Base-by-base conservation (phyloP, 768 basidiomycete genomes). In the Suillus brevipes region DNA sequence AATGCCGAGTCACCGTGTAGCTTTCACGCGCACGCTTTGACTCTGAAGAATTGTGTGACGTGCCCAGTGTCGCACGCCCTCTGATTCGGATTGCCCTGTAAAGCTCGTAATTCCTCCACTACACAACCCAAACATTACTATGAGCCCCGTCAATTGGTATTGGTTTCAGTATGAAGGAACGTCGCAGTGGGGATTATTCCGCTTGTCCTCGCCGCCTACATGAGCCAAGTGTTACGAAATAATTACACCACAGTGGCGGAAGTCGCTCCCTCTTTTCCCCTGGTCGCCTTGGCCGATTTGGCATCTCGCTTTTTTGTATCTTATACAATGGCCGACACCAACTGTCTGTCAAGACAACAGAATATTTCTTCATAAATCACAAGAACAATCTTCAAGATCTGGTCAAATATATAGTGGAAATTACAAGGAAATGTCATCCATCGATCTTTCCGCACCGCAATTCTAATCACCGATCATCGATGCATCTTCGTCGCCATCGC, bases 201-300 rank as follows among this genome's bases (percentile, higher is more conserved):
- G 63, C 31, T 6, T 50, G 66, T 68, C 75, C 69, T 67, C 61
- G 63, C 59, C 40, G 36, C 62, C 67, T 45, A 62, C 63, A 66
- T 73, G 69, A 69, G 74, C 59, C 65, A 34, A 67, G 31, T 67
- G 73, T 78, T 78, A 73, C 74, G 75, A 70, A 64, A 76, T 71
- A n/a, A 69, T 77, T 69, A 77, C 74, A 69, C 20, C 62, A 73
- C 61, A 56, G 60, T 68, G 72, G 67, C 74, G 49, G 34, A 62
- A 72, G 61, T 65, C 62, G 25, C 45, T 59, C 25, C 40, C 57
- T 38, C 18, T 62, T 53, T 28, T 28, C 28, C 52, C 31, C n/a
- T 38, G 16, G 18, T 61, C 62, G 37, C 57, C 56, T 38, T 40
- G 65, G 64, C 62, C 49, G 45, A 45, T 47, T 40, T 62, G 45